These are phyloP conservation scores for Theileria orientalis DNA, from an alignment of 169 alveolate genomes.

Conservation along the genomic window DNA sequence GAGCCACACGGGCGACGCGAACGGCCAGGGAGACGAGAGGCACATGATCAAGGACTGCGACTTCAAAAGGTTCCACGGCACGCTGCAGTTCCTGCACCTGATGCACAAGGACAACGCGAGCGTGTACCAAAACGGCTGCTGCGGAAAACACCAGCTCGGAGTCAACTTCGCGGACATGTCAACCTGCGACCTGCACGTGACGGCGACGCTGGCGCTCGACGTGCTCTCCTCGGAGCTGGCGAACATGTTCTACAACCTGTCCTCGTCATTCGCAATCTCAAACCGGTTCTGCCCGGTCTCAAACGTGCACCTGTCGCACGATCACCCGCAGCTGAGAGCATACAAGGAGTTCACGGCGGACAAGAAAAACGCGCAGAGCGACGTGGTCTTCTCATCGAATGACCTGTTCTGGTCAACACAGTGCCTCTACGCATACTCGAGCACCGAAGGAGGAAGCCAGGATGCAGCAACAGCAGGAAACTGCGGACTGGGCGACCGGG, in stretches of 20 bases:
- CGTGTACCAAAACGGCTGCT: conserved; percentile 40
- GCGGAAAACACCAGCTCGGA: conserved; percentile 41
- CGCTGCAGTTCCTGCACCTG: conserved; percentile 24
- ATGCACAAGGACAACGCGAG: conserved; percentile 29
- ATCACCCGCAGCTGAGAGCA: conserved; percentile 60
- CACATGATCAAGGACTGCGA: not conserved
- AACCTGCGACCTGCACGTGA: conserved; percentile 49
- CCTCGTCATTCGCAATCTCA: conserved; percentile 6
- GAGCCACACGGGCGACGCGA: not conserved
- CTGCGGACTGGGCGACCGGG: not conserved
- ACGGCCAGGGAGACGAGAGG: not conserved
- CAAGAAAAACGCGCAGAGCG: conserved; percentile 23
- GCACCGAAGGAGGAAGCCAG: not conserved
- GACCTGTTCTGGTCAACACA: conserved; percentile 67
- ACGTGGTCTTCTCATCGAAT: conserved; percentile 49
- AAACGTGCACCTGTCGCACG: conserved; percentile 51
- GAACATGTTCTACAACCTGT: conserved; percentile 4
- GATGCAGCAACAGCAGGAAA: not conserved
- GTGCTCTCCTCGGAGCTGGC: conserved; percentile 24
- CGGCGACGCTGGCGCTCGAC: conserved; percentile 25
- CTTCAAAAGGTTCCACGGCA: conserved; percentile 39
- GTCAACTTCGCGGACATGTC: conserved; percentile 20
- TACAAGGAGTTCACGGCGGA: conserved; percentile 43
- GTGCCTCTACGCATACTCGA: conserved; percentile 54
- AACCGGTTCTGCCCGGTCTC: conserved; percentile 18